A percentile compares a stretch with the other conserved stretches of the same genome.
These are phyloP conservation scores for Urostyla sp. DNA, from an alignment of 73 alveolate genomes.

Conservation along the genomic window DNA sequence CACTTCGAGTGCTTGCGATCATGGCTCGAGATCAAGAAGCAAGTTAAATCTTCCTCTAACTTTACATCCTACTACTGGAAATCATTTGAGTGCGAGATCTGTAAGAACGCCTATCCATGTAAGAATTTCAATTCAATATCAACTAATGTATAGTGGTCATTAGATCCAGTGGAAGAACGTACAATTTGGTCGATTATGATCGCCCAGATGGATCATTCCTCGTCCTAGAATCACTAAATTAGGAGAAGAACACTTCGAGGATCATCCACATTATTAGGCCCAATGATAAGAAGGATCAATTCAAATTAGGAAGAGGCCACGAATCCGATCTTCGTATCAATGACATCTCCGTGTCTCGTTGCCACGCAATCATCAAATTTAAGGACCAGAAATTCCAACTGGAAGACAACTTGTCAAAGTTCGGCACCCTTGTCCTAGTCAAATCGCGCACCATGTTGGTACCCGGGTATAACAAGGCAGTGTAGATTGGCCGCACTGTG, in stretches of 20 bases:
- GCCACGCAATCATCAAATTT: slow-evolving; percentile 78
- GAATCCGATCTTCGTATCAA: slow-evolving; percentile 83
- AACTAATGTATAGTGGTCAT: too few species aligned
- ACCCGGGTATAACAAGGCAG: slow-evolving; percentile 46
- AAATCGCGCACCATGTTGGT: slow-evolving; percentile 17
- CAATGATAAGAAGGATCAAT: slow-evolving; percentile 34
- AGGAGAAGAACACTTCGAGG: slow-evolving; percentile 67
- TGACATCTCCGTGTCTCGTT: slow-evolving; percentile 90
- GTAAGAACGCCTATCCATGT: slow-evolving; percentile 81
- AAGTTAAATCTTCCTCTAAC: not conserved
- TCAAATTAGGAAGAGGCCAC: slow-evolving; percentile 86
- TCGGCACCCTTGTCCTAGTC: slow-evolving; percentile 84
- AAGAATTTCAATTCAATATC: too few species aligned
- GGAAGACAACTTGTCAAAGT: slow-evolving; percentile 81
- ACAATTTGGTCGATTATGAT: slow-evolving; percentile 48
- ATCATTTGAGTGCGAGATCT: slow-evolving; percentile 83
- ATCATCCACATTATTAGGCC: slow-evolving; percentile 53
- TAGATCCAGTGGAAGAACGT: slow-evolving; percentile 31
- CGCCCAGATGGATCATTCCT: slow-evolving; percentile 48
- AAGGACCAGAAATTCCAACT: slow-evolving; percentile 50
- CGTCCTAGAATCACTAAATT: slow-evolving; percentile 53
- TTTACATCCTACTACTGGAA: slow-evolving; percentile 76
- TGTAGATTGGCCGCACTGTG: slow-evolving; percentile 73
- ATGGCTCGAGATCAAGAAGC: slow-evolving; percentile 76
- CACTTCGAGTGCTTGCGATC: slow-evolving; percentile 81